These are phyloP conservation scores for Lanmaoa rubissima DNA, from an alignment of 768 basidiomycete species.

Conservation along the genomic window DNA sequence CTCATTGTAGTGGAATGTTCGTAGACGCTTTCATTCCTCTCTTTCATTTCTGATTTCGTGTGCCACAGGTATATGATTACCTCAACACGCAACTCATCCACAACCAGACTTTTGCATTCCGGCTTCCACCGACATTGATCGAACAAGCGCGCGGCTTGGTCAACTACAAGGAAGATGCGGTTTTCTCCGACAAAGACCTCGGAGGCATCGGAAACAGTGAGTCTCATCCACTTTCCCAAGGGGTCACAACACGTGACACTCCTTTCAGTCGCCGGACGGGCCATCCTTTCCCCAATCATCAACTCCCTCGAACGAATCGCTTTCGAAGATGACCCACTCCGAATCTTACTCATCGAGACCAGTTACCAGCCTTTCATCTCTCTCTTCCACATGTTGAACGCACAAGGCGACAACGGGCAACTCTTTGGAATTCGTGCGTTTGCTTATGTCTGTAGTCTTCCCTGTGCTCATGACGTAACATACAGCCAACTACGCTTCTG, in stretches of 20 bases:
- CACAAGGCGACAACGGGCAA: conserved; percentile 50
- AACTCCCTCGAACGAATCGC: conserved; percentile 72
- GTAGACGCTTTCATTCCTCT: conserved; percentile 21
- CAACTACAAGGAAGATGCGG: conserved; percentile 72
- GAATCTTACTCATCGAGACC: conserved; percentile 71
- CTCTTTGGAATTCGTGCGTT: conserved; percentile 63
- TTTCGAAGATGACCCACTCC: conserved; percentile 74
- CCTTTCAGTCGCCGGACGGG: conserved; percentile 71
- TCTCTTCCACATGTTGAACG: conserved; percentile 72
- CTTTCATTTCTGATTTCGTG: conserved; percentile 12
- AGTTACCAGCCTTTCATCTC: conserved; percentile 90
- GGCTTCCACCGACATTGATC: conserved; percentile 68
- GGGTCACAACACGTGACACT: background rate
- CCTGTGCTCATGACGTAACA: background rate
- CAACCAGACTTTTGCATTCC: conserved; percentile 78
- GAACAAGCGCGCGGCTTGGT: conserved; percentile 72
- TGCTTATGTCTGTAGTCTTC: background rate
- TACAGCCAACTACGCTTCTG: conserved; percentile 69
- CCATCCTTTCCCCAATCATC: conserved; percentile 69
- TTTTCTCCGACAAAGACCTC: conserved; percentile 65
- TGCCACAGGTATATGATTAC: conserved; percentile 66
- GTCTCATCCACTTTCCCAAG: conserved; percentile 18
- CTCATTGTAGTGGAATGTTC: conserved; percentile 67
- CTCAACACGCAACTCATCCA: conserved; percentile 75
- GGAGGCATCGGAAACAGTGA: conserved; percentile 74